Evolutionary conservation across 73 alveolate genomes (phyloP).

Genomic region (Blepharisma stoltei): DNA sequence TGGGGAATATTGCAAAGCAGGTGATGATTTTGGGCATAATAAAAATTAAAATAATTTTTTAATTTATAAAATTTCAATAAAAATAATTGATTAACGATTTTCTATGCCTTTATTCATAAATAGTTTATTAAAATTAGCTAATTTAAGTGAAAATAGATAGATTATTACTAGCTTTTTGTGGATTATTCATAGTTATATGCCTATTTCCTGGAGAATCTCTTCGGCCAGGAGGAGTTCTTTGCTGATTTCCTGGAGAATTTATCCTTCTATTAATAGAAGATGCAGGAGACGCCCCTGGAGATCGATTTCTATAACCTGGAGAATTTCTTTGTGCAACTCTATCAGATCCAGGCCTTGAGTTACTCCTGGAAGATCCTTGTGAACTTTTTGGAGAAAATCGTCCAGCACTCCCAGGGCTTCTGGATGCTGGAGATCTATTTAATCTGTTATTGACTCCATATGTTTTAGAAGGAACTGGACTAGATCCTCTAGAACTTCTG

Average conservation of each 20-base stretch:
- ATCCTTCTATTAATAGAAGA: background rate
- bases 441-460: background rate
- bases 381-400: constrained; percentile 12
- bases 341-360: constrained; percentile 25
- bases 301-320: background rate
- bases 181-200: too few species aligned
- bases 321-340: constrained; percentile 8
- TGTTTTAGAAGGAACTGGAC: background rate
- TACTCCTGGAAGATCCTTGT: background rate
- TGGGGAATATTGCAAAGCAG: constrained; percentile 1
- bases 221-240: constrained; percentile 8
- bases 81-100: too few species aligned
- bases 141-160: too few species aligned
- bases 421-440: constrained; percentile 12
- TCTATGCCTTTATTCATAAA: too few species aligned
- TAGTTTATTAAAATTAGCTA: too few species aligned
- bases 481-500: background rate
- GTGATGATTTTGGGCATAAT: too few species aligned
- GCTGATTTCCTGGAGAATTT: background rate
- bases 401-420: constrained; percentile 14
- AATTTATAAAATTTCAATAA: too few species aligned
- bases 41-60: too few species aligned
- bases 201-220: background rate
- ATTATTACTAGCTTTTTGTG: too few species aligned
- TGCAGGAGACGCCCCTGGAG: background rate